phyloP scores from a whole-genome alignment of 2,329 filamentous ascomycete genomes.

The Aspergillus aculeatinus region DNA sequence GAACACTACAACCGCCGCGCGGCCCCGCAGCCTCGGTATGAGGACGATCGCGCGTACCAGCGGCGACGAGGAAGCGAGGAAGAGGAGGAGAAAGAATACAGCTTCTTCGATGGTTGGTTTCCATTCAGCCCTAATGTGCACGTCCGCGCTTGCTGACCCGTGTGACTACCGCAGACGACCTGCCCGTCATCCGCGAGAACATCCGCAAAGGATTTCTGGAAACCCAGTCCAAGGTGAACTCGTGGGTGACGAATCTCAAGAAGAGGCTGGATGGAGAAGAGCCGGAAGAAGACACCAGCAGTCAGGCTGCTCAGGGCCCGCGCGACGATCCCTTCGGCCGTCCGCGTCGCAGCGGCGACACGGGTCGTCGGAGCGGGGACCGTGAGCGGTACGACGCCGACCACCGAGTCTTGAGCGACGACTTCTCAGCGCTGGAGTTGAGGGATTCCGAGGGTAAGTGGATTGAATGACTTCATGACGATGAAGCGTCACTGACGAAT shows the following conservation, averaged over 20 bases:
- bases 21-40: slow-evolving; percentile 30
- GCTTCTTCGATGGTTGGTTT: slow-evolving; percentile 73
- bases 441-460: slow-evolving; percentile 59
- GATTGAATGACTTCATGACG: background rate
- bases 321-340: slow-evolving; percentile 44
- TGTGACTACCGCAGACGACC: slow-evolving; percentile 62
- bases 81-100: slow-evolving; percentile 72
- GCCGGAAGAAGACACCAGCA: slow-evolving; percentile 56
- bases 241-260: slow-evolving; percentile 86
- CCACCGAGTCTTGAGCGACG: slow-evolving; percentile 82
- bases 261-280: slow-evolving; percentile 93
- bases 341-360: slow-evolving; percentile 61
- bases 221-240: slow-evolving; percentile 88
- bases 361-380: slow-evolving; percentile 73
- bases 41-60: slow-evolving; percentile 39
- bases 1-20: slow-evolving; percentile 71
- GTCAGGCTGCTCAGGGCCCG: slow-evolving; percentile 24
- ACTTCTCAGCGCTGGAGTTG: slow-evolving; percentile 70
- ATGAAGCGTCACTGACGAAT: background rate
- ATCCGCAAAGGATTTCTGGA: slow-evolving; percentile 92
- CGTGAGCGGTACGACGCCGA: slow-evolving; percentile 93
- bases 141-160: slow-evolving; percentile 13
- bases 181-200: slow-evolving; percentile 89
- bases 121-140: background rate
- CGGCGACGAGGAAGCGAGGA: slow-evolving; percentile 55